These are phyloP conservation scores for Phytophthora niederhauseri DNA, from an alignment of 352 stramenopile genomes.

Conservation along the genomic window DNA sequence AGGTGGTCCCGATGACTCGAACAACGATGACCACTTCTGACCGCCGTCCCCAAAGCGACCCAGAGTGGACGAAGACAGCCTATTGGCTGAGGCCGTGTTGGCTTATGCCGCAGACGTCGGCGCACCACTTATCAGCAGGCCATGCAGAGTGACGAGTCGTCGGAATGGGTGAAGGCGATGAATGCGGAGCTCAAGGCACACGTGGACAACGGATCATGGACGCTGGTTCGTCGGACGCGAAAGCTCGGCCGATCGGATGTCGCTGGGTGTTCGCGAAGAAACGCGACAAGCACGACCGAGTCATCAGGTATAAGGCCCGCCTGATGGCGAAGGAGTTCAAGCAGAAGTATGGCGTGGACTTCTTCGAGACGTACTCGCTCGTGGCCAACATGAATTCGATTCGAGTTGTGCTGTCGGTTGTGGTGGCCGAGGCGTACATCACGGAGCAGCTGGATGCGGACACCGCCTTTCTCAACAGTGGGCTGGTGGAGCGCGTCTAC, in stretches of 20 bases:
- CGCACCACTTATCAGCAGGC: conserved; percentile 3
- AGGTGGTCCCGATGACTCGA: background rate
- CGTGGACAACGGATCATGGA: conserved; percentile 6
- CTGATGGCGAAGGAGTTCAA: too few species aligned
- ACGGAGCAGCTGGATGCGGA: background rate
- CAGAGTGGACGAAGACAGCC: conserved; percentile 1
- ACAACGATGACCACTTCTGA: background rate
- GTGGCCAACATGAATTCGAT: too few species aligned
- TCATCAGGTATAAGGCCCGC: too few species aligned
- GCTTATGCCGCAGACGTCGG: background rate
- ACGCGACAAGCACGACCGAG: too few species aligned
- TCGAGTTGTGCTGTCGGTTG: background rate
- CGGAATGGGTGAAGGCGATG: conserved; percentile 10
- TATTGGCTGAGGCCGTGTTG: conserved; percentile 4
- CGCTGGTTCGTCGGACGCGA: conserved; percentile 2
- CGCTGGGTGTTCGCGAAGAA: background rate
- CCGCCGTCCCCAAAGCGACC: conserved; percentile 5
- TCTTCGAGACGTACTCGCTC: too few species aligned
- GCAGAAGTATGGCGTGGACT: too few species aligned
- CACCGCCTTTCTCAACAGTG: background rate
- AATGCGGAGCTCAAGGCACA: conserved; percentile 14
- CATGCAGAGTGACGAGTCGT: conserved; percentile 1
- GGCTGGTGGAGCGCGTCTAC: background rate
- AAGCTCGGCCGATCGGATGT: background rate
- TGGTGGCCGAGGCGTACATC: background rate